Evolutionary conservation across 2,329 filamentous ascomycete species (phyloP), one percentile per base, ranked within the genome.

Genomic region (Aspergillus thermomutatus): DNA sequence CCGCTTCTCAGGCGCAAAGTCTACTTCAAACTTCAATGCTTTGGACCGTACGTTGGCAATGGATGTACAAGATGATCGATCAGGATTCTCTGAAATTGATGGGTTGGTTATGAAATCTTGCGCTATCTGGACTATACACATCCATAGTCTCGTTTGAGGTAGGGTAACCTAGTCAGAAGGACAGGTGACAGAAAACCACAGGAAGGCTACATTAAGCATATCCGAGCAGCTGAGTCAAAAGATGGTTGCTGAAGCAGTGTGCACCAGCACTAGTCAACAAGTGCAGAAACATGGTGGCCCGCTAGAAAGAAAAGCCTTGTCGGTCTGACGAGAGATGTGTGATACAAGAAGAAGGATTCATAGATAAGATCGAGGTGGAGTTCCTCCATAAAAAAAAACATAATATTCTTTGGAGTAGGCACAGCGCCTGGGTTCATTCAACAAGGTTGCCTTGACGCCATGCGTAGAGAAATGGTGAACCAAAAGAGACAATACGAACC

Each of bases 31-130:
- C 21, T 5, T 53, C 48, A 17, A 53, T 31, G 23, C 53, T 21
- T 31, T 70, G 66, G 65, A 64, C 37, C n/a, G 46, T 77, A 6
- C 61, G 60, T n/a, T 77, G 72, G 66, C 66, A 75, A 54, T 75
- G 75, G 68, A 69, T 64, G 62, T 77, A 72, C 64, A 77, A 76
- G 66, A 69, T 65, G 60, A 60, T 77, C 58, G 73, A 77, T 56
- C 62, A 58, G 23, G 65, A 72, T 50, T 55, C 61, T 26, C 52
- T 75, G 53, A 61, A 60, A 56, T 60, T 69, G 43, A 73, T 74
- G 71, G 64, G 65, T 50, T 67, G 64, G 59, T 62, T 68, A 46
- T 46, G 48, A 53, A 58, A 53, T 64, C 62, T 65, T 14, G 19
- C 43, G 46, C 61, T 62, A 60, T 46, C 55, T 53, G 61, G 56